Base-by-base conservation (phyloP, 768 basidiomycete species). In the Suillus plorans region DNA sequence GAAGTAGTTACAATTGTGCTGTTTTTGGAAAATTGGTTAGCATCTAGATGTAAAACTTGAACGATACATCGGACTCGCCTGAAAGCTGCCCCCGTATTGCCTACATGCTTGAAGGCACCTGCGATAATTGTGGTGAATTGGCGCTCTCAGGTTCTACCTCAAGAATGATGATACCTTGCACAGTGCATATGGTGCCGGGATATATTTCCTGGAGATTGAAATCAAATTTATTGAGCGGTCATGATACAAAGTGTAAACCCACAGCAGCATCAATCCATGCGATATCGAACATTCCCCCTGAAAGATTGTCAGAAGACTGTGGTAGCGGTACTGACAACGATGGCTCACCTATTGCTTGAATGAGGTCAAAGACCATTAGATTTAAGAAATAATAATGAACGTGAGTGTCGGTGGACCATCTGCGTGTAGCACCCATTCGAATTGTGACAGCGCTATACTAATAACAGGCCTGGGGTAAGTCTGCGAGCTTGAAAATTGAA, bases 21-120 rank as follows among this genome's bases (percentile, higher is more conserved):
- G 45, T 47, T 56, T 13, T 4, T 14, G 18, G 22, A 53, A 58
- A 12, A 8, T n/a, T 47, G 47, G 63, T 63, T n/a, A 49, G 68
- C 64, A 42, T 61, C 31, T 49, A 64, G 28, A 50, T 9, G 36
- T 10, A 37, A 10, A 31, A 37, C 22, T 18, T 18, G 45, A 49
- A 64, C 13, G n/a, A 20, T 31, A 36, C 16, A 63, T 18, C 39
- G n/a, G 34, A 25, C 31, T 73, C 75, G 58, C 79, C 73, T 76
- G 16, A 81, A 65, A 36, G 80, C 79, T 16, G 80, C 79, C 7
- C 79, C 79, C 16, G 80, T 80, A 64, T 81, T 80, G 4, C 80
- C 80, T 37, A 77, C 68, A 59, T 81, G 75, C 62, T 80, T 78
- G 65, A 80, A 67, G 7, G 77, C 70, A 42, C 78, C 79, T 79